Evolutionary conservation across 805 yeast species (phyloP), one percentile per base, ranked within the genome.

Genomic region (Saturnispora diversa): DNA sequence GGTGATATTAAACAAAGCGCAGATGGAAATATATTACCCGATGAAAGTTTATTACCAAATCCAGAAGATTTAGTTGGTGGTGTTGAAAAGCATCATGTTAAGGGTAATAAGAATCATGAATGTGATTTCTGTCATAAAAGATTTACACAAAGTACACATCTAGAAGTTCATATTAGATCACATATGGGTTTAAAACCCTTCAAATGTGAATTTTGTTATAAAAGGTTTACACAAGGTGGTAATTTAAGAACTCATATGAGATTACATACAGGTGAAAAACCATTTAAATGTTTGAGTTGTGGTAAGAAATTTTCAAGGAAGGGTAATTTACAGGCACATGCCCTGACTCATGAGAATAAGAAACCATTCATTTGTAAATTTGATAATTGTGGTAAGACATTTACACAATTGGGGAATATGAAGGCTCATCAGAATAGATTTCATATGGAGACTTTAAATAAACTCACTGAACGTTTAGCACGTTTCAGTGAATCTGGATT

Each of bases 391-490:
- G 77, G 74, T 49, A 87, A 86, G 63, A 71, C 81, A 4, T 88
- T 88, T 54, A 84, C 96, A 1, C 97, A 88, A 64, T 68, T 88
- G 51, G 97, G 97, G 3, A 88, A 88, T 55, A 70, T 88, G 67
- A 88, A 90, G 61, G 84, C 94, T 1, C 97, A 90, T 60, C 97
- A 88, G 56, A 90, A 88, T 61, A 70, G 88, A 51, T 86, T 87
- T 55, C 97, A 87, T 59, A 61, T 77, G 48, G 74, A 74, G 12
- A 79, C 94, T 0, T 66, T 90, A 47, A 76, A 76, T 49, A 66
- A 65, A 24, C 65, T 87, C 55, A 84, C 94, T 1, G 73, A 68
- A 44, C 74, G 69, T 49, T 61, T 83, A 46, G 87, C 90, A 1
- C 78, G 75, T 48, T 60, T 77, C 40, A 42, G 28, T 27, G 74